phyloP scores from a whole-genome alignment of 1,284 basidiomycete species.

The Tremellales sp. region DNA sequence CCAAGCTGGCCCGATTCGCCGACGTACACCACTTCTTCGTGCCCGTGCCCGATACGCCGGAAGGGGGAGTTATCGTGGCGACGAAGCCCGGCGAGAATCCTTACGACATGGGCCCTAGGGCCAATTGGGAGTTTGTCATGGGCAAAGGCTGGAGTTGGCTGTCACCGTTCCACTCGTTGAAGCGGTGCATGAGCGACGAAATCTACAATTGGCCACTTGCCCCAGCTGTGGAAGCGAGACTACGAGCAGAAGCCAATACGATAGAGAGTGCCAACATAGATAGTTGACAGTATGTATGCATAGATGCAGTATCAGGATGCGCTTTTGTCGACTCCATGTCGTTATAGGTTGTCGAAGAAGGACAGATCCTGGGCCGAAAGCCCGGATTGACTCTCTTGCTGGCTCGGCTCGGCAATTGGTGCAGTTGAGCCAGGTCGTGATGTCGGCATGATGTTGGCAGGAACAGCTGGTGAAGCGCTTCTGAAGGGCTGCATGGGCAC shows the following conservation, averaged over 20 bases:
- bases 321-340: no score
- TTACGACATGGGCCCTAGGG: slow-evolving; percentile 27
- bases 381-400: slow-evolving; percentile 8
- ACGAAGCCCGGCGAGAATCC: slow-evolving; percentile 13
- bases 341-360: slow-evolving; percentile 33
- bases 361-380: slow-evolving; percentile 30
- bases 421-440: neutral
- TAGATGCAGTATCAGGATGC: neutral
- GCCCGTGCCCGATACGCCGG: slow-evolving; percentile 7
- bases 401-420: neutral
- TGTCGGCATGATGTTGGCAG: neutral
- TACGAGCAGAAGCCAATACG: neutral
- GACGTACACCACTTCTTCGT: slow-evolving; percentile 29
- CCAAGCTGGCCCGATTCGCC: slow-evolving; percentile 14
- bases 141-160: slow-evolving; percentile 25
- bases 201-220: slow-evolving; percentile 28
- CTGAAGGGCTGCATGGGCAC: neutral
- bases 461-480: neutral
- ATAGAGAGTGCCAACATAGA: neutral
- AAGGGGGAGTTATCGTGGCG: slow-evolving; percentile 17
- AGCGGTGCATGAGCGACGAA: slow-evolving; percentile 15
- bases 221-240: slow-evolving; percentile 3
- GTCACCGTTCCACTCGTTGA: slow-evolving; percentile 28
- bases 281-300: neutral
- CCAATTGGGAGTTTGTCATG: slow-evolving; percentile 28